phyloP scores from a whole-genome alignment of 208 protist species.

The Leptomonas seymouri region DNA sequence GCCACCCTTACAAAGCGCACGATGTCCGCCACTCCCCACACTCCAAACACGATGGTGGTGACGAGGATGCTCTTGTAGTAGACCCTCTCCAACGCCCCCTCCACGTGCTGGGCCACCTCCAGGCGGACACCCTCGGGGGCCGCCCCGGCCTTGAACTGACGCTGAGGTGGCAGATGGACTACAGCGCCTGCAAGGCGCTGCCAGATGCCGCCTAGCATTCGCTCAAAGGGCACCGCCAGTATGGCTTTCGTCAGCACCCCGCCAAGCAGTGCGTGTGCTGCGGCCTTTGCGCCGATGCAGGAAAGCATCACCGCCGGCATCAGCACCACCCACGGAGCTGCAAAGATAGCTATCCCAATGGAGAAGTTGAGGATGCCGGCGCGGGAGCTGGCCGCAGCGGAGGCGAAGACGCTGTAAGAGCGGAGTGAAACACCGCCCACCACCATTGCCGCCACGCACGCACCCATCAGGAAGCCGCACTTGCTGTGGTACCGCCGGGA shows the following conservation, averaged over 20 bases:
- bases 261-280: slow-evolving; percentile 32
- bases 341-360: slow-evolving; percentile 30
- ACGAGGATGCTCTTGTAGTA: slow-evolving; percentile 29
- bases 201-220: slow-evolving; percentile 27
- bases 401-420: slow-evolving; percentile 17
- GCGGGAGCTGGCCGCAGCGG: neutral
- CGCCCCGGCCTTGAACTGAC: too few relatives aligned
- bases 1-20: slow-evolving; percentile 13
- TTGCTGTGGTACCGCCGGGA: slow-evolving; percentile 18
- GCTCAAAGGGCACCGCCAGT: slow-evolving; percentile 38
- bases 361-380: slow-evolving; percentile 23
- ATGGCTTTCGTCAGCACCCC: slow-evolving; percentile 33
- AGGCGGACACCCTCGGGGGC: neutral
- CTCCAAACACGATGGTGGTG: slow-evolving; percentile 16
- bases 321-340: slow-evolving; percentile 38
- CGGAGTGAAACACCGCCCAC: slow-evolving; percentile 20
- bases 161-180: slow-evolving; percentile 13
- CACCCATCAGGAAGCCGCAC: slow-evolving; percentile 9
- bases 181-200: slow-evolving; percentile 27
- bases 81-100: slow-evolving; percentile 28
- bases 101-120: slow-evolving; percentile 21
- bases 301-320: slow-evolving; percentile 15
- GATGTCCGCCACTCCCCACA: slow-evolving; percentile 20
- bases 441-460: slow-evolving; percentile 15
- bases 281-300: slow-evolving; percentile 8